Base-by-base conservation (phyloP, 2,329 filamentous ascomycete genomes). In the Chalaropsis thielavioides region DNA sequence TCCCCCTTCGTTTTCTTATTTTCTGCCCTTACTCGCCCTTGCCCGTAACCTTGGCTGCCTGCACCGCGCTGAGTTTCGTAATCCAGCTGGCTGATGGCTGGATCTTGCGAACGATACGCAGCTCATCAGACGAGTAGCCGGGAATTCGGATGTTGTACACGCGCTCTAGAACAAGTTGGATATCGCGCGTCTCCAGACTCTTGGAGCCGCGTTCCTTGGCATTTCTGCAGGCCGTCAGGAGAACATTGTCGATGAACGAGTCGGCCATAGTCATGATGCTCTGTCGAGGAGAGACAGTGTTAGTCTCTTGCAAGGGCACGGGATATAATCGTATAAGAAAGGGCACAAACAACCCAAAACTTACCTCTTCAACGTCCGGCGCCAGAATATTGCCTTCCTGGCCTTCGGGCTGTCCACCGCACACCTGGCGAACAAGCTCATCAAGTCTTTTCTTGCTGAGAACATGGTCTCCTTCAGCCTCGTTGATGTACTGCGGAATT, bases 401-500 rank as follows among this genome's bases (percentile, higher is more conserved):
- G n/a, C 83, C 80, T 68, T 89, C 87, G 0, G 84, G 82, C 31
- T 84, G 86, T 10, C 87, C 88, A 64, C 92, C 92, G 43, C 90
- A 95, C 67, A 97, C 91, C 75, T 97, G 92, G 62, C 92, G 85
- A 8, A 97, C 92, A 44, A 99, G 81, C 73, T 96, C 92, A 72
- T 99, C 92, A 49, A 99, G 81, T 77, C 96, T 97, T 78, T 95
- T 95, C 83, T 96, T 96, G 77, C 88, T 95, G n/a, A 99, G 79
- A 0, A 99, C 88, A 54, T 92, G 87, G 71, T 96, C 91, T 31
- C 90, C 91, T 72, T 96, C 92, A 38, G 90, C 89, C 73, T 97
- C 92, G 66, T 96, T 85, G 65, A 90, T 89, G 74, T 90, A 95
- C 0, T 86, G 84, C 0, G 91, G 90, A 56, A 90, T 84, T 72